These are phyloP conservation scores for Wickerhamomyces pijperi DNA, from an alignment of 805 yeast species.

Conservation along the genomic window DNA sequence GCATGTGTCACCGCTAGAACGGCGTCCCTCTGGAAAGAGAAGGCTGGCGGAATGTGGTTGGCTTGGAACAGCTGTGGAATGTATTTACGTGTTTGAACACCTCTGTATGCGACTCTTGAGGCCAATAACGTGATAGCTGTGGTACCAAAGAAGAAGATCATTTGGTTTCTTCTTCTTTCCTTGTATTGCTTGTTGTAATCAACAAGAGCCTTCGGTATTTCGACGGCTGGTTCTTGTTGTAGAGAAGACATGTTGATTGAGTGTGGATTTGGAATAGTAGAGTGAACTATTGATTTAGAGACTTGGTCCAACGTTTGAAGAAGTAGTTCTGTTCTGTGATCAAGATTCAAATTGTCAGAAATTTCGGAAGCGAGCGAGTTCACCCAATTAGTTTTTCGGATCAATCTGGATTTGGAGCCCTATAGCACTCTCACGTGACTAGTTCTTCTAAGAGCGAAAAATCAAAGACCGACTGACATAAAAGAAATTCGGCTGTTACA, in stretches of 20 bases:
- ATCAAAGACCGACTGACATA: too few relatives aligned
- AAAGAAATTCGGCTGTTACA: too few relatives aligned
- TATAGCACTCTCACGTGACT: too few relatives aligned
- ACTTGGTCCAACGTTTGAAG: too few relatives aligned
- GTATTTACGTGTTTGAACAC: conserved; percentile 57
- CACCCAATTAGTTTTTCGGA: too few relatives aligned
- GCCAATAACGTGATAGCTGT: conserved; percentile 63
- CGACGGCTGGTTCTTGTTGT: not conserved
- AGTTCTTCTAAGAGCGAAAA: too few relatives aligned
- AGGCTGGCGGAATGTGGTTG: conserved; percentile 78
- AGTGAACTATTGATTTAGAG: too few relatives aligned
- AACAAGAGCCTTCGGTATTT: conserved; percentile 8
- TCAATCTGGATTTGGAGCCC: too few relatives aligned
- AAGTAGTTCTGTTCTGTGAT: too few relatives aligned
- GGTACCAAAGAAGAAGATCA: conserved; percentile 60
- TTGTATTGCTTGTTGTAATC: conserved; percentile 9
- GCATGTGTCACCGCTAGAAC: conserved; percentile 78
- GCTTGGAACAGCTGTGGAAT: conserved; percentile 72
- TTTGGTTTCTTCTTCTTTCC: conserved; percentile 55
- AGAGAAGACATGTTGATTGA: conserved; percentile 4
- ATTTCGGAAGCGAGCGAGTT: too few relatives aligned
- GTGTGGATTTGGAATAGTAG: too few relatives aligned
- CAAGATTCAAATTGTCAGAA: too few relatives aligned
- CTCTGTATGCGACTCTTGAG: conserved; percentile 64
- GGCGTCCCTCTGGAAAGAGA: conserved; percentile 73